Percentiles rank a stretch among this genome's conserved stretches.
Evolutionary conservation across 2,329 filamentous ascomycete species (phyloP).

Genomic region (Monilinia fructigena): DNA sequence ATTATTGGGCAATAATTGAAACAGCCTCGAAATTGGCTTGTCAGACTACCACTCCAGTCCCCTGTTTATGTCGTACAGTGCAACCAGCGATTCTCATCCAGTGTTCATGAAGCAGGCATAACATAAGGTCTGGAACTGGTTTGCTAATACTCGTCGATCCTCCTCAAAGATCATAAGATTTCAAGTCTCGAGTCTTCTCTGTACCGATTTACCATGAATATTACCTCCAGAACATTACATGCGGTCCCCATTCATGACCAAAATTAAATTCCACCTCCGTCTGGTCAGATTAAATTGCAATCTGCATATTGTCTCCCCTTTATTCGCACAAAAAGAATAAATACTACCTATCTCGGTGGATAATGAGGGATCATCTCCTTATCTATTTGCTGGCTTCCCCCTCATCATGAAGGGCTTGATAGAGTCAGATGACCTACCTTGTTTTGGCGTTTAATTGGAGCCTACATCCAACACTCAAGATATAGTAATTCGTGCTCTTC

Average conservation of each 20-base stretch:
- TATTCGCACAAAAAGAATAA: constrained; percentile 54
- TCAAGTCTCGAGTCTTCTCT: background rate
- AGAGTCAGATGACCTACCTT: constrained; percentile 44
- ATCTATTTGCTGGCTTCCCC: constrained; percentile 50
- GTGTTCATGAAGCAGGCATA: background rate
- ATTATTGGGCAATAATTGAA: background rate
- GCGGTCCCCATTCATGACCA: constrained; percentile 58
- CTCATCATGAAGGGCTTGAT: constrained; percentile 53
- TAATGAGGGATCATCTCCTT: background rate
- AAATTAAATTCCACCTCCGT: constrained; percentile 61
- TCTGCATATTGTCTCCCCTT: constrained; percentile 46
- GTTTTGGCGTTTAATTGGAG: constrained; percentile 50
- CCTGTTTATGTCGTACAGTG: constrained; percentile 7
- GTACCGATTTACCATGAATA: constrained; percentile 3
- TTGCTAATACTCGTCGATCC: background rate
- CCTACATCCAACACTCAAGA: constrained; percentile 48
- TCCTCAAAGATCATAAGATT: background rate
- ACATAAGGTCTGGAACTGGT: background rate
- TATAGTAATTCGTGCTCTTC: constrained; percentile 51
- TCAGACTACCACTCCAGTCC: constrained; percentile 5
- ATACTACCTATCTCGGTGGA: constrained; percentile 50
- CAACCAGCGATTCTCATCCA: background rate
- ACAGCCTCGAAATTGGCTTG: constrained; percentile 10
- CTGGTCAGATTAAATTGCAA: constrained; percentile 51
- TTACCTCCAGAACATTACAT: constrained; percentile 45